These are phyloP conservation scores for Lachnellula suecica DNA, from an alignment of 2,329 filamentous ascomycete species.

Conservation along the genomic window DNA sequence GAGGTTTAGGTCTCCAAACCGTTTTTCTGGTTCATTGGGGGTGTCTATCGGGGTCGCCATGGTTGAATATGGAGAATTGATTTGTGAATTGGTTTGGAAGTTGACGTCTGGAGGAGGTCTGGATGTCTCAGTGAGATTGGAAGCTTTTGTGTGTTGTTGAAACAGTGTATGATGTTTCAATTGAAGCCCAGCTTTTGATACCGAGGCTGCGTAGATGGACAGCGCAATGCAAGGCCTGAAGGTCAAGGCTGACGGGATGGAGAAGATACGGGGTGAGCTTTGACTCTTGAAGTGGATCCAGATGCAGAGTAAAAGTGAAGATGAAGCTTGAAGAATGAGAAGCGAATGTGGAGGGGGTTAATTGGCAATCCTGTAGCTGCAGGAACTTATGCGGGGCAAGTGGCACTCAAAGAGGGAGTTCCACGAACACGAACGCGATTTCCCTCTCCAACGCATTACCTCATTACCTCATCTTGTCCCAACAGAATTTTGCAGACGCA, in stretches of 20 bases:
- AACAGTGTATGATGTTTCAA: neutral
- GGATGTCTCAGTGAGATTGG: neutral
- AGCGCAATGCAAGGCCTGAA: no score
- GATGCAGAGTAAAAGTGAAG: no score
- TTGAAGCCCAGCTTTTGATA: neutral
- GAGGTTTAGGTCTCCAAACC: constrained; percentile 52
- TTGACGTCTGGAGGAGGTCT: neutral
- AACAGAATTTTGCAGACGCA: neutral
- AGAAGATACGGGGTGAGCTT: no score
- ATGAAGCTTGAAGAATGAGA: no score
- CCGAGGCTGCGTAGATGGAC: no score
- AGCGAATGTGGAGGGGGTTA: no score
- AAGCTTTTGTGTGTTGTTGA: neutral
- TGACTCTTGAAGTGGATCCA: no score
- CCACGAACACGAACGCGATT: no score
- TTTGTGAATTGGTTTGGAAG: neutral
- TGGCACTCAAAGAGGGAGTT: no score
- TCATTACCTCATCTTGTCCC: neutral
- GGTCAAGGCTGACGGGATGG: no score
- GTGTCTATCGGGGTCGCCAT: constrained; percentile 15
- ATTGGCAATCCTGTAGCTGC: no score
- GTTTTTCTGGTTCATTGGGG: constrained; percentile 17
- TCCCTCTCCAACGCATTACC: neutral
- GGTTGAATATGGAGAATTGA: neutral
- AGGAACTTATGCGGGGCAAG: no score